Conservation (phyloP, 192 early-diverging fungal genomes). For the Backusella luteola region DNA sequence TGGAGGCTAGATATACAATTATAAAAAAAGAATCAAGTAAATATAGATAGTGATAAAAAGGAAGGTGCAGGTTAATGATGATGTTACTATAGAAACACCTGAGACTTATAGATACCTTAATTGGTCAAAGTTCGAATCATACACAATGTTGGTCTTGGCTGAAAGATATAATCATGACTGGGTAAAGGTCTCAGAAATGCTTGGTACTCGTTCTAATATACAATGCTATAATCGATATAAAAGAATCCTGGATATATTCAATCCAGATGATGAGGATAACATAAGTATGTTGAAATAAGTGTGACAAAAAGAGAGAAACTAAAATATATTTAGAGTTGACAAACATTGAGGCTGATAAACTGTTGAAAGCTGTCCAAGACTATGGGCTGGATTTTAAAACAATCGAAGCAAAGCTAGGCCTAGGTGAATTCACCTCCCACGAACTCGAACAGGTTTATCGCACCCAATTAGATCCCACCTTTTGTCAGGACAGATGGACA, state of each 20-base stretch:
- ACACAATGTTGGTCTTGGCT: not conserved
- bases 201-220: not conserved
- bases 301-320: not conserved
- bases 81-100: not conserved
- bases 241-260: not conserved
- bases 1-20: not conserved
- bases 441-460: not conserved
- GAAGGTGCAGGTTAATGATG: not conserved
- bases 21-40: not conserved
- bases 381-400: not conserved
- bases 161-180: not conserved
- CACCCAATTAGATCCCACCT: conserved; percentile 3
- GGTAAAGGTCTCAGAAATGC: not conserved
- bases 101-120: not conserved
- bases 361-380: not conserved
- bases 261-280: not conserved
- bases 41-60: not conserved
- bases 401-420: not conserved
- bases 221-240: not conserved
- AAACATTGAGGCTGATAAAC: not conserved
- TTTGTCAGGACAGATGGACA: not conserved
- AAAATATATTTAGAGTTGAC: not conserved
- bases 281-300: not conserved
- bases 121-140: not conserved
- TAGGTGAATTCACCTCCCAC: not conserved